These are phyloP conservation scores for Pyrus communis DNA, from an alignment of 306 rosid species.

Conservation along the genomic window DNA sequence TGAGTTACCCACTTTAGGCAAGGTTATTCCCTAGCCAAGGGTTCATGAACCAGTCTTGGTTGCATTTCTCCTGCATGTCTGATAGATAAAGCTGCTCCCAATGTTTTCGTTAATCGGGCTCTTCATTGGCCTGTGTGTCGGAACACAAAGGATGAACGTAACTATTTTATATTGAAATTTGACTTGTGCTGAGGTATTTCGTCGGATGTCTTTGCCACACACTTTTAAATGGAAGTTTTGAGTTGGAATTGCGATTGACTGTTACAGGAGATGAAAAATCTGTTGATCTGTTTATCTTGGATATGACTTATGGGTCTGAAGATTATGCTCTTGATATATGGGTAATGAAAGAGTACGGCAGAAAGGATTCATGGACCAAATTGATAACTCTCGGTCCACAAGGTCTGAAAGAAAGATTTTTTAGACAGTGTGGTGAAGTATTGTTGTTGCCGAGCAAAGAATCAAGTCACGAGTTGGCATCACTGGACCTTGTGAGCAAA, in stretches of 20 bases:
- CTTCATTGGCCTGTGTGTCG: neutral
- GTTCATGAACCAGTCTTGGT: neutral
- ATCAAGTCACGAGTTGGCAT: neutral
- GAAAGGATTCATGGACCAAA: neutral
- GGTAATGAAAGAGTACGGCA: neutral
- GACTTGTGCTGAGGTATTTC: neutral
- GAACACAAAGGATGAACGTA: neutral
- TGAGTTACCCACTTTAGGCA: neutral
- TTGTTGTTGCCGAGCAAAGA: neutral
- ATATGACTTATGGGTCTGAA: too few species aligned
- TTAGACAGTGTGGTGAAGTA: neutral
- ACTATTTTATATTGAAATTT: neutral
- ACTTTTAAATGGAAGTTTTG: neutral
- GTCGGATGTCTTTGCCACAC: neutral
- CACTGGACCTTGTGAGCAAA: neutral
- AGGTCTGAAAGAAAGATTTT: neutral
- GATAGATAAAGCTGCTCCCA: neutral
- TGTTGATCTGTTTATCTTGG: neutral
- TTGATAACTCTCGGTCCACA: neutral
- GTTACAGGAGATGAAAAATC: neutral
- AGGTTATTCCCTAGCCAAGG: neutral
- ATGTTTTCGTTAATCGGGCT: neutral
- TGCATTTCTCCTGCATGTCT: neutral
- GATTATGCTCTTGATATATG: neutral
- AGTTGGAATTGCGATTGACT: neutral